These are phyloP conservation scores for Annona squamosa DNA, from an alignment of 164 flowering plant species.

Conservation along the genomic window DNA sequence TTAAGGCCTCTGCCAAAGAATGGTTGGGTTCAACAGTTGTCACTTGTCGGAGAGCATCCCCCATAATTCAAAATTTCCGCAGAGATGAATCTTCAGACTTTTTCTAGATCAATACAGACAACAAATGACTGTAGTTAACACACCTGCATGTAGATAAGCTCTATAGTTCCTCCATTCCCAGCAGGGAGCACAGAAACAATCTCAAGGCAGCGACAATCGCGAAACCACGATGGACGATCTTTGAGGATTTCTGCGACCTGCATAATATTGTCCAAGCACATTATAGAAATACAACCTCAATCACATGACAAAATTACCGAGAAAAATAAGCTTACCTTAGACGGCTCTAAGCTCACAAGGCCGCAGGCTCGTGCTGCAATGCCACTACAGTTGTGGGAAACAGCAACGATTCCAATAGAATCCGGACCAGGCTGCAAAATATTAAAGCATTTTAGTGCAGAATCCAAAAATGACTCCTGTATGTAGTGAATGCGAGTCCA, in stretches of 20 bases:
- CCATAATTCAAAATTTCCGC: not conserved
- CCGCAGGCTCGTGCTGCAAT: constrained; percentile 96
- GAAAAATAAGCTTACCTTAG: constrained; percentile 37
- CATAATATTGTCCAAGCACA: constrained; percentile 1
- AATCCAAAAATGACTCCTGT: not conserved
- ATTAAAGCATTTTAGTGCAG: not conserved
- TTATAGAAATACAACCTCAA: not conserved
- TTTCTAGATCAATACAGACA: not conserved
- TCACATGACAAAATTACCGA: not conserved
- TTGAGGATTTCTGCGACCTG: constrained; percentile 81
- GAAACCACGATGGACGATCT: constrained; percentile 84
- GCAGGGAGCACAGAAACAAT: constrained; percentile 54
- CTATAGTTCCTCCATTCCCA: constrained; percentile 73
- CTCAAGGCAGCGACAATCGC: constrained; percentile 75
- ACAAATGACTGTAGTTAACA: not conserved
- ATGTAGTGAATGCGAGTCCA: not conserved
- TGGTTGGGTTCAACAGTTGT: not conserved
- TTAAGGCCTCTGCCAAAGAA: too few relatives aligned
- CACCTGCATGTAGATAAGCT: constrained; percentile 86
- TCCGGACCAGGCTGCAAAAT: constrained; percentile 91
- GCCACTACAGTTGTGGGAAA: constrained; percentile 79
- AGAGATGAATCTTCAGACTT: not conserved
- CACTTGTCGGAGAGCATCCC: not conserved
- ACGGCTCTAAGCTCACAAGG: constrained; percentile 85
- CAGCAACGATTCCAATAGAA: constrained; percentile 90